phyloP scores from a whole-genome alignment of 148 eudicot species.

The Nepenthes mirabilis region DNA sequence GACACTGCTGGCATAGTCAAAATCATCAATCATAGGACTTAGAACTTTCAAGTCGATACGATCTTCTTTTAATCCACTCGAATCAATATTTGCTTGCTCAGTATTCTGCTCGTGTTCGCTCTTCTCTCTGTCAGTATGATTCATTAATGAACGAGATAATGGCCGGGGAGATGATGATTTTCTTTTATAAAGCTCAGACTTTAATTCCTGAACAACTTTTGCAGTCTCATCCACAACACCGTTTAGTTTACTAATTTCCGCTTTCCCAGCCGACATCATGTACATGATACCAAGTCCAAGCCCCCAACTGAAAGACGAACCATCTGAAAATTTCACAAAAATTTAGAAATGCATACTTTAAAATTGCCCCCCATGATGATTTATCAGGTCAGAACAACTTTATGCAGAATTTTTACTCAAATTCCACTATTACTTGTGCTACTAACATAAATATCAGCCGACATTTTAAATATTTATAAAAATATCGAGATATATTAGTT shows the following conservation, averaged over 20 bases:
- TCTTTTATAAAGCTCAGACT: constrained; percentile 36
- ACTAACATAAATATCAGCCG: too few relatives aligned
- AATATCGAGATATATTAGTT: too few relatives aligned
- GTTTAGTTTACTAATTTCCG: constrained; percentile 48
- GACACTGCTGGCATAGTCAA: constrained; percentile 43
- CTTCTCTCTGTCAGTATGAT: constrained; percentile 4
- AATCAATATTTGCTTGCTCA: constrained; percentile 3
- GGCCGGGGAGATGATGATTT: constrained; percentile 15
- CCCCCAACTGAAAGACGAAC: constrained; percentile 39
- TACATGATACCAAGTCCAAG: constrained; percentile 58
- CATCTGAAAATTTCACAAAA: constrained; percentile 18
- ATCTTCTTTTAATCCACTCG: constrained; percentile 5
- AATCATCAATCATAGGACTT: constrained; percentile 16
- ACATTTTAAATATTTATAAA: too few relatives aligned
- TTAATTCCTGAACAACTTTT: constrained; percentile 47
- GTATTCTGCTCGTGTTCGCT: neutral
- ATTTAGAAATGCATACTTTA: neutral
- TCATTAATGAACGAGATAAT: constrained; percentile 11
- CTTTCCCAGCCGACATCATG: constrained; percentile 75
- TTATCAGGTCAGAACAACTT: neutral
- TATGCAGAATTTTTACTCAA: neutral
- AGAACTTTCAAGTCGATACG: constrained; percentile 8
- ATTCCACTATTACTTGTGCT: neutral
- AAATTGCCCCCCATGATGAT: neutral
- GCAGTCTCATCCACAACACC: constrained; percentile 45